Percentiles rank a stretch among this genome's conserved stretches.
Conservation (phyloP, 148 eudicot species). For the Suaeda aralocaspica region DNA sequence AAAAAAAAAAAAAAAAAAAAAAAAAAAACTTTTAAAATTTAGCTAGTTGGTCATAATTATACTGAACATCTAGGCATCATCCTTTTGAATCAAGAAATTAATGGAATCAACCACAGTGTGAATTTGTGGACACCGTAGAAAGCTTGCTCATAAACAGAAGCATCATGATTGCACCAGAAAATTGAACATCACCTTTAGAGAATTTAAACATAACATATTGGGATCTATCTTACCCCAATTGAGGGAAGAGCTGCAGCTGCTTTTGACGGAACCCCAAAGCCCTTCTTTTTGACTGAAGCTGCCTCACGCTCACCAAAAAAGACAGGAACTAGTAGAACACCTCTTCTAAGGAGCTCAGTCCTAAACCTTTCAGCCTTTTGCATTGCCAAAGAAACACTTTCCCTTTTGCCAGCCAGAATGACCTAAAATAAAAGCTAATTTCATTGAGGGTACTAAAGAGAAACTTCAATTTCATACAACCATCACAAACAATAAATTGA, state of each 20-base stretch:
- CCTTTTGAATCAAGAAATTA: not conserved
- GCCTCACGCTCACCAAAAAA: conserved; percentile 69
- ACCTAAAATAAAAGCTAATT: conserved; percentile 44
- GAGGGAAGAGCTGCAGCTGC: conserved; percentile 83
- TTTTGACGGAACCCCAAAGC: conserved; percentile 64
- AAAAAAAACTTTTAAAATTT: not conserved
- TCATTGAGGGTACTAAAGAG: not conserved
- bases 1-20: too few relatives aligned
- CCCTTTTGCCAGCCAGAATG: conserved; percentile 92
- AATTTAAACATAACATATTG: conserved; percentile 10
- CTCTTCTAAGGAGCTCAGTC: conserved; percentile 77
- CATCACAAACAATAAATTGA: not conserved
- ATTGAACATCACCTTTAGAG: not conserved
- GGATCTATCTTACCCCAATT: conserved; percentile 61
- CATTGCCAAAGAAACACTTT: conserved; percentile 67
- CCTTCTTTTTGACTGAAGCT: conserved; percentile 64
- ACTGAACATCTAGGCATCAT: not conserved
- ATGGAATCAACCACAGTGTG: not conserved
- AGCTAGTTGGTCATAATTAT: not conserved
- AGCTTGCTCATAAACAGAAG: not conserved
- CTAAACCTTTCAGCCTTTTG: conserved; percentile 84
- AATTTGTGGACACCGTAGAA: not conserved
- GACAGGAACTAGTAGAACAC: conserved; percentile 80
- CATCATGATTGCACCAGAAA: not conserved
- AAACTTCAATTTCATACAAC: not conserved